Evolutionary conservation across 1,284 basidiomycete genomes (phyloP).

Genomic region (Xanthoconium separans): DNA sequence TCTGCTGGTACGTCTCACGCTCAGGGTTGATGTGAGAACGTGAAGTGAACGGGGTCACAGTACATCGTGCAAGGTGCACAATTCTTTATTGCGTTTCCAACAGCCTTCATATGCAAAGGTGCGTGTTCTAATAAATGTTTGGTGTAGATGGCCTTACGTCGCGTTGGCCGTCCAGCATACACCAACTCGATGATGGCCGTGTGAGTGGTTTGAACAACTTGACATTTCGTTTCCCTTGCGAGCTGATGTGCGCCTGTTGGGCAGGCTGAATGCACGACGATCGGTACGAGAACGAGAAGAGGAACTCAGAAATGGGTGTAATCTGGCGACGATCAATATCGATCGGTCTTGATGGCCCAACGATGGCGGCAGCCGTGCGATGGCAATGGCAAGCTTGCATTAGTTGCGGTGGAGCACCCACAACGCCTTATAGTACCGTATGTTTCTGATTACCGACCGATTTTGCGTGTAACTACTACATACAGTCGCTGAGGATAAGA

Average conservation of each 20-base stretch:
- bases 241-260: not conserved
- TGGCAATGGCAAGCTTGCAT: no score
- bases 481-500: no score
- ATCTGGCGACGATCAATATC: slow-evolving; percentile 12
- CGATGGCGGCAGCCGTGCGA: not conserved
- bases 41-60: not conserved
- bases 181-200: slow-evolving; percentile 21
- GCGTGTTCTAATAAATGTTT: not conserved
- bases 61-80: not conserved
- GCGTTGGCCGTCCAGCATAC: slow-evolving; percentile 4
- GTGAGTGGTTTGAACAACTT: not conserved
- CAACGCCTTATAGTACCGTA: no score
- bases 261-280: slow-evolving; percentile 15
- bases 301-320: not conserved
- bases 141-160: not conserved
- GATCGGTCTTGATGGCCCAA: not conserved
- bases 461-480: no score
- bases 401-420: no score
- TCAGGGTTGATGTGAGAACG: not conserved
- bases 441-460: no score
- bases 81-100: not conserved
- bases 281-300: slow-evolving; percentile 11
- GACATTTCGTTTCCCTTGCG: not conserved
- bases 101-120: slow-evolving; percentile 9
- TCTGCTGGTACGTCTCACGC: slow-evolving; percentile 4